Percentiles rank a stretch among this genome's conserved stretches.
Evolutionary conservation across 2,329 filamentous ascomycete species (phyloP).

Genomic region (Hysterium pulicare): DNA sequence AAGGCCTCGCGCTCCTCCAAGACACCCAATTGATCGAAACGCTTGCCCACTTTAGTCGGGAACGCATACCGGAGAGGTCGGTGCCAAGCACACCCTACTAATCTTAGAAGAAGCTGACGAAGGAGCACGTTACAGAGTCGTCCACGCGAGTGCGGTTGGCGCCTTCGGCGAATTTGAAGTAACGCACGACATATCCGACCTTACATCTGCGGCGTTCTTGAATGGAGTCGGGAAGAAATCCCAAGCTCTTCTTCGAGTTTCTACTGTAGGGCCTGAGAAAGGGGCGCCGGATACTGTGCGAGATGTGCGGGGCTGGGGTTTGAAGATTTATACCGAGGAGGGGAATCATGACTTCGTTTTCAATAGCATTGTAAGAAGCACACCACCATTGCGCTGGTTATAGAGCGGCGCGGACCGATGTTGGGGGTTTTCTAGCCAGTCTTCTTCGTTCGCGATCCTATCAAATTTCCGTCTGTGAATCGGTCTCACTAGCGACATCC

Average conservation of each 20-base stretch:
- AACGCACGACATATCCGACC: conserved; percentile 56
- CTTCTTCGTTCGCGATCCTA: conserved; percentile 45
- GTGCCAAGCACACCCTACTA: conserved; percentile 1
- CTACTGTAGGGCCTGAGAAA: conserved; percentile 45
- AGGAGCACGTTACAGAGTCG: conserved; percentile 37
- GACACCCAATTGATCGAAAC: conserved; percentile 63
- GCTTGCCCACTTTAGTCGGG: conserved; percentile 59
- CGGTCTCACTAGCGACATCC: conserved; percentile 32
- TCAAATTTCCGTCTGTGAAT: conserved; percentile 43
- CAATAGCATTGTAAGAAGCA: conserved; percentile 29
- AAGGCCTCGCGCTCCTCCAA: conserved; percentile 45
- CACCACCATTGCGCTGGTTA: conserved; percentile 8
- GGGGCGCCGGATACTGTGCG: conserved; percentile 48
- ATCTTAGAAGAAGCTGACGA: conserved; percentile 4
- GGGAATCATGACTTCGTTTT: conserved; percentile 52
- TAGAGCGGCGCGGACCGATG: too few relatives aligned
- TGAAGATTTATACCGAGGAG: conserved; percentile 53
- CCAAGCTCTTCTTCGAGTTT: conserved; percentile 46
- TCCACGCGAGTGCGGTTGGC: conserved; percentile 59
- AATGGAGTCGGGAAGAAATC: conserved; percentile 54
- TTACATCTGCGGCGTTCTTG: conserved; percentile 56
- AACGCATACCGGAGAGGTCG: conserved; percentile 58
- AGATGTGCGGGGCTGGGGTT: conserved; percentile 49
- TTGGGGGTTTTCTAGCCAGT: conserved; percentile 36
- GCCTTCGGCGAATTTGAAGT: conserved; percentile 60